A percentile compares a stretch with the other conserved stretches of the same genome.
Conservation (phyloP, 148 eudicot genomes). For the Chenopodium quinoa region DNA sequence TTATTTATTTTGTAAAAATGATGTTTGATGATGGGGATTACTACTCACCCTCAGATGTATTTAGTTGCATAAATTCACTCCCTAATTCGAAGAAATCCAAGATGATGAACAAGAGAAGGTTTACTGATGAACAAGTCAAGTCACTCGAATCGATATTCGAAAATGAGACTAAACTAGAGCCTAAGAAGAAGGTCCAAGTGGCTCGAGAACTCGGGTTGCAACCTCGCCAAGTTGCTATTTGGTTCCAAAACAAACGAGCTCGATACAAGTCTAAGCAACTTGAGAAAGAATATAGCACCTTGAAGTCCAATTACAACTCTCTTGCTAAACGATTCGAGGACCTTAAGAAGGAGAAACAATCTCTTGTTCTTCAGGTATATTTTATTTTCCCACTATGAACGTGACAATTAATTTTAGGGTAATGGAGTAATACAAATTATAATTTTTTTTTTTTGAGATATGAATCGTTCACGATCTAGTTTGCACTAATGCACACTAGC, state of each 20-base stretch:
- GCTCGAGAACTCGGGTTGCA: slow-evolving; percentile 59
- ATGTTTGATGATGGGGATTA: slow-evolving; percentile 35
- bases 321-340: slow-evolving; percentile 45
- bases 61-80: slow-evolving; percentile 21
- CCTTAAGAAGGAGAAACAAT: slow-evolving; percentile 49
- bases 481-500: too few species aligned
- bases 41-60: slow-evolving; percentile 33
- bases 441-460: too few species aligned
- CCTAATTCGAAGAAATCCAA: slow-evolving; percentile 29
- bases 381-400: not conserved
- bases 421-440: too few species aligned
- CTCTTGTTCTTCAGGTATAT: slow-evolving; percentile 44
- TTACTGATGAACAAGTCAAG: slow-evolving; percentile 57
- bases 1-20: slow-evolving; percentile 2
- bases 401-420: not conserved
- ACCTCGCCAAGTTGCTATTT: slow-evolving; percentile 68
- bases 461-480: too few species aligned
- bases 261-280: slow-evolving; percentile 67
- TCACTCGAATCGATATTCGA: slow-evolving; percentile 55
- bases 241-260: slow-evolving; percentile 80
- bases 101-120: slow-evolving; percentile 48
- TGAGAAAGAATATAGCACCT: slow-evolving; percentile 39
- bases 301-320: slow-evolving; percentile 44
- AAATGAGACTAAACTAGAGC: slow-evolving; percentile 60
- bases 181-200: slow-evolving; percentile 56